Conservation (phyloP, 345 rosid genomes). For the Euclidium syriacum region DNA sequence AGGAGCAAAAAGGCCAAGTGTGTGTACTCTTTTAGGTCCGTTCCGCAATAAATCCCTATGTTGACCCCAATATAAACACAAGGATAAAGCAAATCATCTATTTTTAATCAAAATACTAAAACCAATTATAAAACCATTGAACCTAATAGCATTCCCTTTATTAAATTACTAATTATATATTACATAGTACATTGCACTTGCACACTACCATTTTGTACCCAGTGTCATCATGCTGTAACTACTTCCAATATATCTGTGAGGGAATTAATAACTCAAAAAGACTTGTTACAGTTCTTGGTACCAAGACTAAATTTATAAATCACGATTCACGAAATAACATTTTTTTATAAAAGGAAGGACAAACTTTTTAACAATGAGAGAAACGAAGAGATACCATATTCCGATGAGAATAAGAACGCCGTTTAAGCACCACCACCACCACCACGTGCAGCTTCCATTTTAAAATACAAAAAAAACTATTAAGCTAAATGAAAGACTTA, state of each 20-base stretch:
- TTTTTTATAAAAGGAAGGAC: not conserved
- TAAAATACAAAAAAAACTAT: not conserved
- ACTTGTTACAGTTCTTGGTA: not conserved
- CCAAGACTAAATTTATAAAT: slow-evolving; percentile 7
- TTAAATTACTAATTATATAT: not conserved
- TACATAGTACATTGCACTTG: too few species aligned
- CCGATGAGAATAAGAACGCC: slow-evolving; percentile 15
- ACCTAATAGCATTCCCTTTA: not conserved
- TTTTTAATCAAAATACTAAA: not conserved
- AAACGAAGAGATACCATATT: slow-evolving; percentile 3
- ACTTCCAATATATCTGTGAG: not conserved
- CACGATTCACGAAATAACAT: slow-evolving; percentile 13
- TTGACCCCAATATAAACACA: slow-evolving; percentile 4
- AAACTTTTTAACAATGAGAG: not conserved
- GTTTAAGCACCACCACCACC: slow-evolving; percentile 12
- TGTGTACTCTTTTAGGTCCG: slow-evolving; percentile 14
- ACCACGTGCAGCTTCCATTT: slow-evolving; percentile 1
- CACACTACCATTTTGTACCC: not conserved
- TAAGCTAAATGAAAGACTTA: not conserved
- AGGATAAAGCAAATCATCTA: not conserved
- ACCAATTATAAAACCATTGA: not conserved
- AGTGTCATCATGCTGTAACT: too few species aligned
- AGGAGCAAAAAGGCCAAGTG: slow-evolving; percentile 14
- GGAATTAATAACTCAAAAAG: not conserved
- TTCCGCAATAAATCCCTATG: slow-evolving; percentile 16